These are phyloP conservation scores for Fremontodendron californicum DNA, from an alignment of 345 rosid species.

Conservation along the genomic window DNA sequence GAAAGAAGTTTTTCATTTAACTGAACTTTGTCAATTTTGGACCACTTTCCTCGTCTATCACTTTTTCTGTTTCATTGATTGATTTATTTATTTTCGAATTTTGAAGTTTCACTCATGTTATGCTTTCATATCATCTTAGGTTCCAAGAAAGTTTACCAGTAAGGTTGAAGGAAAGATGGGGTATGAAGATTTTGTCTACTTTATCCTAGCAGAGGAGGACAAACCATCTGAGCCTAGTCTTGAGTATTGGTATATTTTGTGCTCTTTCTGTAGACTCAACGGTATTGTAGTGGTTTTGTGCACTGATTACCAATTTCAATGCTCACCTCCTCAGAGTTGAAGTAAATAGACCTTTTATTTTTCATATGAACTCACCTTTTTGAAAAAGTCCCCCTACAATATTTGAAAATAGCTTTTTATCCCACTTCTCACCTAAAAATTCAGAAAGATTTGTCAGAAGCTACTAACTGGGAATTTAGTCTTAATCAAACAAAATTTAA, in stretches of 20 bases:
- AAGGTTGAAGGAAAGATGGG: constrained; percentile 89
- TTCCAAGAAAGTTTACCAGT: constrained; percentile 79
- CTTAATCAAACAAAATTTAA: not conserved
- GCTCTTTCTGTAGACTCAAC: not conserved
- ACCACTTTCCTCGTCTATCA: not conserved
- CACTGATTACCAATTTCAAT: not conserved
- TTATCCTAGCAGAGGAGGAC: constrained; percentile 93
- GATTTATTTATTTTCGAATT: not conserved
- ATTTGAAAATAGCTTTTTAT: not conserved
- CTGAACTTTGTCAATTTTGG: constrained; percentile 3
- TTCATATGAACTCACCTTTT: not conserved
- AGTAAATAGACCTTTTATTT: not conserved
- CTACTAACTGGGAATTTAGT: not conserved
- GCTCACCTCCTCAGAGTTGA: not conserved
- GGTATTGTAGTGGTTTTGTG: not conserved
- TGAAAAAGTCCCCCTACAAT: not conserved
- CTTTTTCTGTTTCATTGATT: not conserved
- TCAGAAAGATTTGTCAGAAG: not conserved
- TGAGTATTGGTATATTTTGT: constrained; percentile 66
- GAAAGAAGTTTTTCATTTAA: not conserved
- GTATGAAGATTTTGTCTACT: constrained; percentile 94
- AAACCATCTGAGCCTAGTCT: constrained; percentile 94
- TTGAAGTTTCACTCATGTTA: constrained; percentile 6
- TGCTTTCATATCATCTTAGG: constrained; percentile 34
- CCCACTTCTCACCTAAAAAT: not conserved